A percentile compares a stretch with the other conserved stretches of the same genome.
phyloP scores from a whole-genome alignment of 169 alveolate species.

The Theileria sp. region DNA sequence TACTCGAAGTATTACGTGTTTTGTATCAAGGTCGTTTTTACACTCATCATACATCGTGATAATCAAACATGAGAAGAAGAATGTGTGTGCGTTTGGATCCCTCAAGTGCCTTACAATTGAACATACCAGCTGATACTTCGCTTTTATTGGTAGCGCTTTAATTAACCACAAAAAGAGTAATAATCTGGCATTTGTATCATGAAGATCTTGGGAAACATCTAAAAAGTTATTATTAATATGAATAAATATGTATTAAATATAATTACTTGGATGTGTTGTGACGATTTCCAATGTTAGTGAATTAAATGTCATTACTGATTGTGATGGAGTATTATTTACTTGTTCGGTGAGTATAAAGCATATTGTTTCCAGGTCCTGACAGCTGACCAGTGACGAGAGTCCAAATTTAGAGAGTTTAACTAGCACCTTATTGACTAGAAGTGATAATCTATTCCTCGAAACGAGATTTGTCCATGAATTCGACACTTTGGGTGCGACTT shows the following conservation, averaged over 20 bases:
- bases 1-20: constrained; percentile 91
- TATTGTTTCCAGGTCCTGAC: constrained; percentile 51
- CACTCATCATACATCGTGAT: constrained; percentile 85
- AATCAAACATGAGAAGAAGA: constrained; percentile 86
- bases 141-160: constrained; percentile 80
- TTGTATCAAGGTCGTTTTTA: constrained; percentile 73
- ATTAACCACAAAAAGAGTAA: constrained; percentile 75
- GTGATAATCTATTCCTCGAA: constrained; percentile 56
- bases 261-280: constrained; percentile 15
- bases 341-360: constrained; percentile 60
- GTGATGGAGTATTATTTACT: constrained; percentile 67
- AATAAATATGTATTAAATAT: neutral
- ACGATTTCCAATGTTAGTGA: constrained; percentile 81
- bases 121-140: constrained; percentile 86
- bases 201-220: constrained; percentile 16
- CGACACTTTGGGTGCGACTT: constrained; percentile 80
- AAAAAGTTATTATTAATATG: neutral
- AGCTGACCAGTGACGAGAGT: neutral
- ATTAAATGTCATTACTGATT: constrained; percentile 75
- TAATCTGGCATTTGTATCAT: constrained; percentile 69
- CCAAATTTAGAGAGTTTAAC: constrained; percentile 10
- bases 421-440: constrained; percentile 45
- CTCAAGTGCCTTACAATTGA: constrained; percentile 93
- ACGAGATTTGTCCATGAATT: constrained; percentile 53
- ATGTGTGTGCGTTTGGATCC: constrained; percentile 93